A percentile compares a stretch with the other conserved stretches of the same genome.
Evolutionary conservation across 2,329 filamentous ascomycete genomes (phyloP).

Genomic region (Apiospora saccharicola): DNA sequence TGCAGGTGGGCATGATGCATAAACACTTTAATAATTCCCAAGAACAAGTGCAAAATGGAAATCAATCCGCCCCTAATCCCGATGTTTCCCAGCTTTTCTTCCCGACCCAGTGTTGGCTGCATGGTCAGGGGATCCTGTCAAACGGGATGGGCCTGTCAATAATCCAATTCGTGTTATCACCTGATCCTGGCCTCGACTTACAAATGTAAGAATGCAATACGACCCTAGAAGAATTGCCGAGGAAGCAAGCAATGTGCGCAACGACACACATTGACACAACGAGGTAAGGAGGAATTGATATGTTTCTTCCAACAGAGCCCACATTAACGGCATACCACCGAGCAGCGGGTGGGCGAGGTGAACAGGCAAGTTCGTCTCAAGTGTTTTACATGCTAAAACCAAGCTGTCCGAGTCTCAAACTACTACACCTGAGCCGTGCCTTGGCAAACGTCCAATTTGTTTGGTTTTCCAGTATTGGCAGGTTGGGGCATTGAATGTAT

Average conservation of each 20-base stretch:
- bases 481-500: not conserved
- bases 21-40: conserved; percentile 1
- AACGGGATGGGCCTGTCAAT: conserved; percentile 22
- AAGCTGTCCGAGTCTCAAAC: conserved; percentile 4
- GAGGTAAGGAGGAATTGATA: conserved; percentile 1
- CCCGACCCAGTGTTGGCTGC: conserved; percentile 14
- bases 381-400: conserved; percentile 8
- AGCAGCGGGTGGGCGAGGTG: not conserved
- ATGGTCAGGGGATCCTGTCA: conserved; percentile 20
- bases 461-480: not conserved
- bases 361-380: conserved; percentile 15
- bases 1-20: conserved; percentile 15
- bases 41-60: not conserved
- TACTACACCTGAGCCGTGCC: not conserved
- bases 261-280: not conserved
- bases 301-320: too few species aligned
- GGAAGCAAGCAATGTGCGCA: not conserved
- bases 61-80: not conserved
- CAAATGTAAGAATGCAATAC: conserved; percentile 6
- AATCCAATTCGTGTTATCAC: conserved; percentile 8
- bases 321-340: not conserved
- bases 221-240: conserved; percentile 3
- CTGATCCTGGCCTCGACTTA: conserved; percentile 4
- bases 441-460: not conserved
- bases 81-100: not conserved